Evolutionary conservation across 2,329 filamentous ascomycete genomes (phyloP).

Genomic region (Dactylonectria macrodidyma): DNA sequence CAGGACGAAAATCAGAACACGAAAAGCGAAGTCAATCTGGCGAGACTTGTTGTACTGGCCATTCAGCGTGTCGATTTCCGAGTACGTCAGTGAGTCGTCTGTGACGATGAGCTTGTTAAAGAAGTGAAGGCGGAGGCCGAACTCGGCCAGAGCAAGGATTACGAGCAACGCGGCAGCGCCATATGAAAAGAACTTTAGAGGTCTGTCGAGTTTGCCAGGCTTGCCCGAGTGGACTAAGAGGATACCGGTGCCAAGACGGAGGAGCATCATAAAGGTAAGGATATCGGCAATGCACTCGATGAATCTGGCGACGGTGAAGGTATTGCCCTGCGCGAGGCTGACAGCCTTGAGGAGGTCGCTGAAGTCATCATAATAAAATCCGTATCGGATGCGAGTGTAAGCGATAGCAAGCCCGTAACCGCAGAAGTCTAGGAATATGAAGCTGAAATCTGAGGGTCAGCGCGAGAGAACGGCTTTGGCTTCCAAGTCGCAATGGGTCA

Average conservation of each 20-base stretch:
- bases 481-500: not conserved
- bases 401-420: slow-evolving; percentile 31
- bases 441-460: slow-evolving; percentile 33
- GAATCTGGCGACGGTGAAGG: slow-evolving; percentile 9
- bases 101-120: slow-evolving; percentile 9
- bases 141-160: slow-evolving; percentile 32
- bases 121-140: slow-evolving; percentile 39
- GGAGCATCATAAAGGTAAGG: slow-evolving; percentile 44
- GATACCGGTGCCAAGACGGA: slow-evolving; percentile 42
- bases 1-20: slow-evolving; percentile 37
- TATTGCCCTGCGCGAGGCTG: slow-evolving; percentile 22
- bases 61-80: not conserved
- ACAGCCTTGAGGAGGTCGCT: slow-evolving; percentile 3
- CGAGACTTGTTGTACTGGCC: slow-evolving; percentile 10
- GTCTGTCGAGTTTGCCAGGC: slow-evolving; percentile 23
- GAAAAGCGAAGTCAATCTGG: slow-evolving; percentile 30
- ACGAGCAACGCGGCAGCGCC: slow-evolving; percentile 33
- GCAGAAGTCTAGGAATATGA: slow-evolving; percentile 38
- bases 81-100: not conserved
- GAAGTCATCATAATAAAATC: not conserved
- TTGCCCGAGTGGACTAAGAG: slow-evolving; percentile 33
- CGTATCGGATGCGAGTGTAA: not conserved
- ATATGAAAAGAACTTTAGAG: slow-evolving; percentile 33
- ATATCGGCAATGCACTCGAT: slow-evolving; percentile 35
- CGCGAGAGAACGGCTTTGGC: not conserved